Percentiles rank a stretch among this genome's conserved stretches.
Evolutionary conservation across 768 basidiomycete genomes (phyloP).

Genomic region (Leccinum disarticulatum): DNA sequence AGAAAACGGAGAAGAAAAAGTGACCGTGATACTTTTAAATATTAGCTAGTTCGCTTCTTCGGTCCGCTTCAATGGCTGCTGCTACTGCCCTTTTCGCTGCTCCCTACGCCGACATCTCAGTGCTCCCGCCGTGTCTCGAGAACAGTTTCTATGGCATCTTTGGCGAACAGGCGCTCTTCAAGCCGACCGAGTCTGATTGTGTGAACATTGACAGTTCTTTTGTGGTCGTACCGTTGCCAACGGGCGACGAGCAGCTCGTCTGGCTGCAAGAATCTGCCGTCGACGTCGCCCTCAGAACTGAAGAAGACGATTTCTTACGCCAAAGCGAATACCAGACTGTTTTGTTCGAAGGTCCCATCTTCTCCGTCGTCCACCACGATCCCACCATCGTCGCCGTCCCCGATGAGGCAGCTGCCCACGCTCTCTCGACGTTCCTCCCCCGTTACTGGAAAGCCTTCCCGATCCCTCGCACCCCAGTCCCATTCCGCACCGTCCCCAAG

Average conservation of each 20-base stretch:
- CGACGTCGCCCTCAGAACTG: slow-evolving; percentile 44
- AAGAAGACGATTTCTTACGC: slow-evolving; percentile 36
- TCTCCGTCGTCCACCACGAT: slow-evolving; percentile 45
- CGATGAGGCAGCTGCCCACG: slow-evolving; percentile 37
- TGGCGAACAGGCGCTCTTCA: slow-evolving; percentile 52
- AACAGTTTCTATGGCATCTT: slow-evolving; percentile 57
- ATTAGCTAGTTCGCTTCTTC: background rate
- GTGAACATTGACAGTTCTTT: slow-evolving; percentile 13
- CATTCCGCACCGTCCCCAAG: slow-evolving; percentile 56
- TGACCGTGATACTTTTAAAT: background rate
- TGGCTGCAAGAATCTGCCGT: slow-evolving; percentile 61
- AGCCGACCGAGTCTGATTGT: slow-evolving; percentile 41
- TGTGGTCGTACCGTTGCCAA: slow-evolving; percentile 23
- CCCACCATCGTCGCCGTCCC: slow-evolving; percentile 42
- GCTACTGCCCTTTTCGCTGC: slow-evolving; percentile 15
- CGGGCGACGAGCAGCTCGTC: slow-evolving; percentile 44
- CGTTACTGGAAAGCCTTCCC: slow-evolving; percentile 70
- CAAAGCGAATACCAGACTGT: slow-evolving; percentile 16
- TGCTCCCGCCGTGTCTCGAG: slow-evolving; percentile 43
- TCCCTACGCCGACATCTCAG: slow-evolving; percentile 21
- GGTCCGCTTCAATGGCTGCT: slow-evolving; percentile 8
- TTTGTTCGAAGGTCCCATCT: background rate
- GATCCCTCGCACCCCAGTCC: slow-evolving; percentile 49
- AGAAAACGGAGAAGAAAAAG: slow-evolving; percentile 35
- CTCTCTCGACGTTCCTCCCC: slow-evolving; percentile 65